Evolutionary conservation across 352 stramenopile species (phyloP).

Genomic region (Albugo laibachii): DNA sequence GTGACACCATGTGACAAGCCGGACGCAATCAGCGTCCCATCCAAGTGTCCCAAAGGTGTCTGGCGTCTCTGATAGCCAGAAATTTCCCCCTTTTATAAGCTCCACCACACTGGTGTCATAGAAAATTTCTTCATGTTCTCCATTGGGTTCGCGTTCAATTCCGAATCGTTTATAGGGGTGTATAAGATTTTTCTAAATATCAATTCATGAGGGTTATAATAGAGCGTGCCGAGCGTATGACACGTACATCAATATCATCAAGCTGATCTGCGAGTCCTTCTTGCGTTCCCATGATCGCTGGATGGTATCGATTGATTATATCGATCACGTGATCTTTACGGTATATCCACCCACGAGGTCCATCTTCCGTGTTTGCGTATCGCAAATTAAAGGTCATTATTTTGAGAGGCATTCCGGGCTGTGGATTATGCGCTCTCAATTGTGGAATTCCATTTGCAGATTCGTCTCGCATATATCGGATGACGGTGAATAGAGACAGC

Average conservation of each 20-base stretch:
- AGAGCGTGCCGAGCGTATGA: too few relatives aligned
- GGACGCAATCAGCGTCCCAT: slow-evolving; percentile 46
- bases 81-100: slow-evolving; percentile 35
- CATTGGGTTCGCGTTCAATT: slow-evolving; percentile 41
- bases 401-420: slow-evolving; percentile 20
- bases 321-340: slow-evolving; percentile 55
- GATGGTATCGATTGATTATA: slow-evolving; percentile 55
- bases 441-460: too few relatives aligned
- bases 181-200: slow-evolving; percentile 16
- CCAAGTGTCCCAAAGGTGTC: slow-evolving; percentile 29
- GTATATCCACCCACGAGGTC: slow-evolving; percentile 39
- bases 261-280: slow-evolving; percentile 51
- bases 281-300: slow-evolving; percentile 47
- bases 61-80: slow-evolving; percentile 56
- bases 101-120: slow-evolving; percentile 37
- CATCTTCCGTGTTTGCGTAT: slow-evolving; percentile 40
- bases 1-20: slow-evolving; percentile 50
- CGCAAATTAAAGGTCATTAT: slow-evolving; percentile 75
- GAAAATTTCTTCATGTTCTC: slow-evolving; percentile 71
- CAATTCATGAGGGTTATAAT: background rate
- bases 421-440: too few relatives aligned
- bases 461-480: too few relatives aligned
- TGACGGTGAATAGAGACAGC: too few relatives aligned
- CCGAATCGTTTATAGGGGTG: slow-evolving; percentile 55
- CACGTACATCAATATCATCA: slow-evolving; percentile 25